Base-by-base conservation (phyloP, 2,329 filamentous ascomycete genomes). In the Phoma sp. region DNA sequence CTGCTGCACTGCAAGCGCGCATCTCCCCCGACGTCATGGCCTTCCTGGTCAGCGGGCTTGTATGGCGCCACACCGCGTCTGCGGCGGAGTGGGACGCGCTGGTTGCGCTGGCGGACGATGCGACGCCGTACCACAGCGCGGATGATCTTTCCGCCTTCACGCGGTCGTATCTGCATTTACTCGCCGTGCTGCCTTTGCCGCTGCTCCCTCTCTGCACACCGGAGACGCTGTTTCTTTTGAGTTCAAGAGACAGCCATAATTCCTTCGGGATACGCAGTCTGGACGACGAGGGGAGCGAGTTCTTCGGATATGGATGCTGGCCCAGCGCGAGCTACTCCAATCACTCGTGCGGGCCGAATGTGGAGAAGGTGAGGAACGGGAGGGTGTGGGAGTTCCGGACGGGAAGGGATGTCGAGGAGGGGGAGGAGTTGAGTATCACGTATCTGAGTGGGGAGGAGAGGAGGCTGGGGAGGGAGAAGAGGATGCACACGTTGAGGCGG, bases 371-470 rank as follows among this genome's bases (percentile, higher is more conserved):
- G 36, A 65, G 79, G 8, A 64, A 66, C 1, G 78, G 78, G 0
- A 60, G 75, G 33, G 55, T 42, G 23, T 81, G 79, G 79, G 52
- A 65, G 37, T 81, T 81, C 46, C 60, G 65, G 35, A 65, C 75
- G 2, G 69, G 56, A 0, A 58, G 62, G 52, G 70, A 76, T 30
- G 66, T 81, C 2, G 40, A 48, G 41, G 49, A 59, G 7, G 78
- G 78, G 0, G 75, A 78, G 33, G 73, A 81, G 64, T 61, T 80
- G 58, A 79, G 76, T 51, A 81, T 81, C 55, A 79, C 73, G 33
- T 81, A 81, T 66, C 49, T 81, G 39, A 79, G 79, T 25, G 78
- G 78, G 7, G 79, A 80, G 59, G 79, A 80, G 63, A 73, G 74
- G 59, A 70, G 69, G 38, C 44, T 77, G 66, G 65, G 61, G 38